Conservation (phyloP, 805 yeast species). For the Pichia thaimueangensis region DNA sequence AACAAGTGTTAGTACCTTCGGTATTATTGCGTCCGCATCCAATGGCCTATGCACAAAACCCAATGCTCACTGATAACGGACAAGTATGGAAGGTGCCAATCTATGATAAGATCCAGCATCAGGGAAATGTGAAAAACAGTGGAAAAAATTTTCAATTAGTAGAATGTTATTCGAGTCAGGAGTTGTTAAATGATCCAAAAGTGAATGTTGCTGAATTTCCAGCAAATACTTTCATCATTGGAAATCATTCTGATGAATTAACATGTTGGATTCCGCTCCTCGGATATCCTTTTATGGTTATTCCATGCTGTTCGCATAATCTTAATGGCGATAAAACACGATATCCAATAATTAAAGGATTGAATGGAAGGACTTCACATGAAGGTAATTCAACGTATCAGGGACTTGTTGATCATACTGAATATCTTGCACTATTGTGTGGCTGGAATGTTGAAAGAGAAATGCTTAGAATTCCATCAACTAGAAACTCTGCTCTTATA, state of each 20-base stretch:
- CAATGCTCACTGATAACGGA: conserved; percentile 55
- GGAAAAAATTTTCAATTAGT: conserved; percentile 36
- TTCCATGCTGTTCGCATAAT: conserved; percentile 93
- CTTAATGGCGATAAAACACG: conserved; percentile 70
- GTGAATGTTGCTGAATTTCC: conserved; percentile 65
- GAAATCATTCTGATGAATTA: conserved; percentile 92
- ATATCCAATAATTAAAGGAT: conserved; percentile 43
- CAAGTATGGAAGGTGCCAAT: conserved; percentile 50
- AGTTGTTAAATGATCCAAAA: conserved; percentile 44
- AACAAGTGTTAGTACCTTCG: conserved; percentile 80
- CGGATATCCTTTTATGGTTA: conserved; percentile 81
- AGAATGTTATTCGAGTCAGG: conserved; percentile 49
- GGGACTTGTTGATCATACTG: conserved; percentile 80
- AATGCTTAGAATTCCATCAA: conserved; percentile 87
- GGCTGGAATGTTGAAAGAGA: conserved; percentile 89
- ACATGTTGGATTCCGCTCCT: conserved; percentile 93
- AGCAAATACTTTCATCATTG: conserved; percentile 71
- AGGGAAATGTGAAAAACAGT: conserved; percentile 13
- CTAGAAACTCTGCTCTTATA: conserved; percentile 85
- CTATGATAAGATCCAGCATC: conserved; percentile 21
- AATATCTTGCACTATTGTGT: conserved; percentile 51
- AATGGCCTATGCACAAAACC: conserved; percentile 44
- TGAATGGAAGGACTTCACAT: conserved; percentile 8
- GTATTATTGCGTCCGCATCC: conserved; percentile 67
- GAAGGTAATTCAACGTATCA: conserved; percentile 62